Conservation (phyloP, 176 grass and related monocot genomes). For the Carex pumila region DNA sequence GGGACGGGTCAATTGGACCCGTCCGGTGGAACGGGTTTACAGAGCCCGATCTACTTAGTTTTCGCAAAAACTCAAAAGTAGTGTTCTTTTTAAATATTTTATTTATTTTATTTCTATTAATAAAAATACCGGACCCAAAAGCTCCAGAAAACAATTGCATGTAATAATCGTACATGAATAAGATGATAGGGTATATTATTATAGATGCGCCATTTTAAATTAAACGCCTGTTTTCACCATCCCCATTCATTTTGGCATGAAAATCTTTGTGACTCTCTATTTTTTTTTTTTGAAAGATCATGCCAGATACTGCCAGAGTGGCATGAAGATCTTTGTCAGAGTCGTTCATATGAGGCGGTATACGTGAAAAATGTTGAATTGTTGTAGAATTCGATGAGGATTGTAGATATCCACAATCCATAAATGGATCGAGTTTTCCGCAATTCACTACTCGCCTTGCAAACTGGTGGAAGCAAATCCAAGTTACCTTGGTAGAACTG, state of each 20-base stretch:
- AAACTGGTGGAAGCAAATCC: not conserved
- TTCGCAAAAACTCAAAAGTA: no score
- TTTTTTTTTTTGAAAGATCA: no score
- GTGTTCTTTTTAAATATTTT: no score
- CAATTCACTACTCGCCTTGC: not conserved
- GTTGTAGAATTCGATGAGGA: not conserved
- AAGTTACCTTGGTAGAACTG: not conserved
- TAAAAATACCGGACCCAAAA: no score
- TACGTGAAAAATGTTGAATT: not conserved
- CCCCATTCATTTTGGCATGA: not conserved
- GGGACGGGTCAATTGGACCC: no score
- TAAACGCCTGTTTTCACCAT: not conserved
- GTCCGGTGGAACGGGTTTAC: no score
- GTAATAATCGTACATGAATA: not conserved
- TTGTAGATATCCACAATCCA: not conserved
- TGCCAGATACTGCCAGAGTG: no score
- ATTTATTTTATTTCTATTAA: no score
- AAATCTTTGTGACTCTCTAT: no score
- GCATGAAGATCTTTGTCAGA: not conserved
- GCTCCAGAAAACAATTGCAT: not conserved
- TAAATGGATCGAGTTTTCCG: not conserved
- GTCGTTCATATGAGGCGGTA: not conserved
- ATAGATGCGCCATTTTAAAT: not conserved
- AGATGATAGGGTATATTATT: not conserved
- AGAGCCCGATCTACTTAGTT: no score